Percentiles rank a stretch among this genome's conserved stretches.
Evolutionary conservation across 805 yeast species (phyloP).

Genomic region (Wickerhamiella shivajii): DNA sequence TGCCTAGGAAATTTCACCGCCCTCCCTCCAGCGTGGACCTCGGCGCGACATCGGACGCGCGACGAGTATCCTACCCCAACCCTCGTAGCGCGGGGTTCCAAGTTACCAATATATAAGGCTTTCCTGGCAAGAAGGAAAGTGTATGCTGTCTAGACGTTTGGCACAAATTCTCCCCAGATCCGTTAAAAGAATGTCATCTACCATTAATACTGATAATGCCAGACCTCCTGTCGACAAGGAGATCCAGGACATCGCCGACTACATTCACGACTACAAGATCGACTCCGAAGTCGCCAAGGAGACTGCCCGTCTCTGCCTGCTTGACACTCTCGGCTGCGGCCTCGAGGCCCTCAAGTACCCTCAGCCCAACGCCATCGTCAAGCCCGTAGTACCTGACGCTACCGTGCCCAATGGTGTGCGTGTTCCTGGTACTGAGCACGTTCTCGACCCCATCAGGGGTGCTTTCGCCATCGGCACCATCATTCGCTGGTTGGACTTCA

Average conservation of each 20-base stretch:
- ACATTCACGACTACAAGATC: constrained; percentile 34
- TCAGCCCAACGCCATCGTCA: constrained; percentile 34
- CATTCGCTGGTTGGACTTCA: constrained; percentile 47
- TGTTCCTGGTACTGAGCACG: constrained; percentile 37
- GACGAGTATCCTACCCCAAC: too few species aligned
- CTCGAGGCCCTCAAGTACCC: constrained; percentile 41
- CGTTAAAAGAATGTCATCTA: too few species aligned
- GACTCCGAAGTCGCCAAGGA: constrained; percentile 35
- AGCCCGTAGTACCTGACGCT: constrained; percentile 46
- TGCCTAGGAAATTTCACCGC: too few species aligned
- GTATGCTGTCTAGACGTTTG: too few species aligned
- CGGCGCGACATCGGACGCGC: too few species aligned
- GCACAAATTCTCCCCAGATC: too few species aligned
- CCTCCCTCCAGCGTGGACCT: too few species aligned
- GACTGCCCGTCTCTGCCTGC: constrained; percentile 40
- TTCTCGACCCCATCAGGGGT: constrained; percentile 41
- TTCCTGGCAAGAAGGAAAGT: too few species aligned
- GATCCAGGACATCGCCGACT: constrained; percentile 34
- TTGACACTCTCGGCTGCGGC: constrained; percentile 48
- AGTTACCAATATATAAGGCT: too few species aligned
- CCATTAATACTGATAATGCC: constrained; percentile 31
- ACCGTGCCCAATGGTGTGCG: constrained; percentile 41
- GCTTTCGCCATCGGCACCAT: constrained; percentile 44
- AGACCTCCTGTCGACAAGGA: constrained; percentile 40
- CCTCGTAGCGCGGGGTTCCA: too few species aligned